Evolutionary conservation across 768 basidiomycete genomes (phyloP).

Genomic region (Pulveroboletus sp.): DNA sequence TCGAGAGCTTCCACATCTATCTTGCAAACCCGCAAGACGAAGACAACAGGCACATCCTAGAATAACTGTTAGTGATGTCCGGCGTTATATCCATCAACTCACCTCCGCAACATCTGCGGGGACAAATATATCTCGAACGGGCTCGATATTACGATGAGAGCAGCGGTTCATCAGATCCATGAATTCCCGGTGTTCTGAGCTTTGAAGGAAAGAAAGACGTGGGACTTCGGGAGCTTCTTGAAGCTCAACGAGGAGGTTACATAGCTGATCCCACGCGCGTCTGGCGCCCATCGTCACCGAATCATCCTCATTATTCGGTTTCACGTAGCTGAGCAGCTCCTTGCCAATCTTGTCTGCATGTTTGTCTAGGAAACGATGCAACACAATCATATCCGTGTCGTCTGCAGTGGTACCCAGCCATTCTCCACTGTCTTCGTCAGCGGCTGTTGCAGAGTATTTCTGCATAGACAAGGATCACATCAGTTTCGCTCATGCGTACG

Average conservation of each 20-base stretch:
- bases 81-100: slow-evolving; percentile 8
- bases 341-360: slow-evolving; percentile 87
- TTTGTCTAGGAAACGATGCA: slow-evolving; percentile 80
- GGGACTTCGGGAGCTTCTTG: slow-evolving; percentile 67
- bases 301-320: slow-evolving; percentile 51
- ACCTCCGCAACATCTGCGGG: slow-evolving; percentile 48
- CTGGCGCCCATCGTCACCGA: slow-evolving; percentile 59
- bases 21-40: slow-evolving; percentile 60
- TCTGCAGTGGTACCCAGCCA: slow-evolving; percentile 76
- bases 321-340: slow-evolving; percentile 71
- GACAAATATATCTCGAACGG: slow-evolving; percentile 64
- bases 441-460: slow-evolving; percentile 41
- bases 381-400: slow-evolving; percentile 76
- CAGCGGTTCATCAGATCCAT: slow-evolving; percentile 63
- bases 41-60: slow-evolving; percentile 45
- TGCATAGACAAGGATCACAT: slow-evolving; percentile 12
- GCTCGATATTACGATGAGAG: slow-evolving; percentile 51
- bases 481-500: not conserved
- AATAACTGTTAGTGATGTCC: not conserved
- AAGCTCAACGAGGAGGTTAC: slow-evolving; percentile 74
- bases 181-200: slow-evolving; percentile 57
- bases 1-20: slow-evolving; percentile 79
- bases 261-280: slow-evolving; percentile 79
- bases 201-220: slow-evolving; percentile 44
- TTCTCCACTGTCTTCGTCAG: slow-evolving; percentile 61